Base-by-base conservation (phyloP, 306 rosid genomes). In the Dryas octopetala region DNA sequence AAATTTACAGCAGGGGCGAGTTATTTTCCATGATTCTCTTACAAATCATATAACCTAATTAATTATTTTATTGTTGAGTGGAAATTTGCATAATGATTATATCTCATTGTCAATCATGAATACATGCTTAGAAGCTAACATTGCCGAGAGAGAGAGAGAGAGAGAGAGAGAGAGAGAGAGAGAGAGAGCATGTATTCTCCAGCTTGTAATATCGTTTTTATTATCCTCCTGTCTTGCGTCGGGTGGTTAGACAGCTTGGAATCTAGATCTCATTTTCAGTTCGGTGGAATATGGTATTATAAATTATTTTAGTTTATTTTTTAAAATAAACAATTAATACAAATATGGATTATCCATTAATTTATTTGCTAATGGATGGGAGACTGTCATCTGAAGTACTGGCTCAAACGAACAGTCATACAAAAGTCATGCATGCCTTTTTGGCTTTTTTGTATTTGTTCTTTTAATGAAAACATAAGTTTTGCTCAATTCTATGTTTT, bases 91-190 rank as follows among this genome's bases (percentile, higher is more conserved):
- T n/a, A 78, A 83, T 76, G 81, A 83, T 83, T 83, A 64, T 82
- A 78, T 82, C 84, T 73, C 58, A 65, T 74, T 83, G 53, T 82
- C 82, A 84, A 93, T 93, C 93, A 91, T 88, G 86, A 88, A 83
- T 83, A 75, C 89, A 86, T 86, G 87, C 98, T 91, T 93, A 85
- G 87, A 91, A 88, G 98, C 91, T 85, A 93, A 91, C 83, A 82
- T 80, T 72, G 73, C 77, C 38, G 3, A 32, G 38, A 23, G 38
- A 2, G 32, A 2, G 32, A 28, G 32, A 28, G 32, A 28, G 32
- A 28, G 32, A 28, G 32, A 28, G 32, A 28, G 32, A 28, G 32
- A 28, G 32, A 43, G 26, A 76, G 49, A 75, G 11, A 52, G 46
- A 61, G 65, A 54, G 71, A 44, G 32, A 8, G 57, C 26, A 51